Evolutionary conservation across 305 asterid species (phyloP).

Genomic region (Fraxinus velutina): DNA sequence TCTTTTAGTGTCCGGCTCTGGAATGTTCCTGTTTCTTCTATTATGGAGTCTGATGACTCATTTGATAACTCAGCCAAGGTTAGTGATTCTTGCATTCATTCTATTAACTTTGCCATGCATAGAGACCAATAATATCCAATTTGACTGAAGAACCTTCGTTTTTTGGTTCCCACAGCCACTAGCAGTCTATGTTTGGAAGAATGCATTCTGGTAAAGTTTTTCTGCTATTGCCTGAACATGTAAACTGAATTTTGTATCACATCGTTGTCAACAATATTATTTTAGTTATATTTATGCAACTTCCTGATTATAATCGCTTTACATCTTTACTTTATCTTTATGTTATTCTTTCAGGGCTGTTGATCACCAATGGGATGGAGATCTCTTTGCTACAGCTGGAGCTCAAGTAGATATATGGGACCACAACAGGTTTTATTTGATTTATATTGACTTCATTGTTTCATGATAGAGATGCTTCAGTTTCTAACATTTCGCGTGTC

Average conservation of each 20-base stretch:
- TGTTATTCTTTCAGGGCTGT: slow-evolving; percentile 59
- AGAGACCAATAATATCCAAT: slow-evolving; percentile 17
- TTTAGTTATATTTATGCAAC: not conserved
- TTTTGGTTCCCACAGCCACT: slow-evolving; percentile 51
- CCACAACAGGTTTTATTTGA: slow-evolving; percentile 69
- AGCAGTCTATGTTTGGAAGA: slow-evolving; percentile 75
- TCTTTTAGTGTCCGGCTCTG: slow-evolving; percentile 79
- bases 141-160: slow-evolving; percentile 23
- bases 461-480: not conserved
- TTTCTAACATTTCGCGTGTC: slow-evolving; percentile 19
- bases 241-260: not conserved
- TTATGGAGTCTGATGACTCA: slow-evolving; percentile 40
- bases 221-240: slow-evolving; percentile 2
- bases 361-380: slow-evolving; percentile 91
- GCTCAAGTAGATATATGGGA: slow-evolving; percentile 97
- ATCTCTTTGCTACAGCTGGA: slow-evolving; percentile 92
- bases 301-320: not conserved
- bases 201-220: slow-evolving; percentile 67
- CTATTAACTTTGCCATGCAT: slow-evolving; percentile 13
- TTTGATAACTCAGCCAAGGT: slow-evolving; percentile 48
- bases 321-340: not conserved
- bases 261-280: not conserved
- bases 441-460: not conserved
- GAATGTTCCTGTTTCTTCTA: slow-evolving; percentile 68
- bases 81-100: slow-evolving; percentile 24